Evolutionary conservation across 1,284 basidiomycete genomes (phyloP), one percentile per base, ranked within the genome.

Genomic region (Trametes versicolor): DNA sequence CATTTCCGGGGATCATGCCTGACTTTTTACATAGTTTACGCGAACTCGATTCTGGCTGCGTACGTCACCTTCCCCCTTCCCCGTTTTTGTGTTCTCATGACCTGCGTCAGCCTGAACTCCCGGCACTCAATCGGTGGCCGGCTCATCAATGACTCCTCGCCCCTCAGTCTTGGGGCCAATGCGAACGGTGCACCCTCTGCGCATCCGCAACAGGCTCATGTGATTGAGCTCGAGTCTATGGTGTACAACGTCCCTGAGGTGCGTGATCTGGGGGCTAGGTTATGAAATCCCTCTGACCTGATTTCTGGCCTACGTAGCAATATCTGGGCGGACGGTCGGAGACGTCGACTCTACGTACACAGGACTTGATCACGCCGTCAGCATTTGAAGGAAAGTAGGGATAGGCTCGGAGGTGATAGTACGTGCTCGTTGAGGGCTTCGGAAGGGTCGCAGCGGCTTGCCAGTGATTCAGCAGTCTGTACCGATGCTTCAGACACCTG

Each of bases 61-160:
- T 45, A 7, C 9, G 8, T 2, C 1, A 34, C 12, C 9, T 12
- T 15, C 7, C 10, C 37, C 37, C 12, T 17, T 39, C 15, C 37
- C 3, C 10, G 5, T 13, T 10, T 39, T 10, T 3, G 37, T 13
- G 12, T 29, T 27, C 43, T 21, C 4, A 51, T n/a, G 32, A 5
- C 15, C 29, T 8, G 15, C 45, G 2, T 2, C 21, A 66, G 65
- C 15, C 15, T 66, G 29, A 66, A 66, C 55, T 55, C 54, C 12
- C 62, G 65, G 5, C 51, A 53, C 8, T 63, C 58, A 9, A 52
- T 66, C 56, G 57, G 51, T 25, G 29, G 41, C 36, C 29, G 23
- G 23, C 41, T 51, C 48, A 5, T 50, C 15, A 48, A 51, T 25
- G 57, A 50, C 48, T 58, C 50, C 48, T n/a, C 23, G 8, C n/a